phyloP scores from a whole-genome alignment of 768 basidiomycete genomes.

The Boletus edulis region DNA sequence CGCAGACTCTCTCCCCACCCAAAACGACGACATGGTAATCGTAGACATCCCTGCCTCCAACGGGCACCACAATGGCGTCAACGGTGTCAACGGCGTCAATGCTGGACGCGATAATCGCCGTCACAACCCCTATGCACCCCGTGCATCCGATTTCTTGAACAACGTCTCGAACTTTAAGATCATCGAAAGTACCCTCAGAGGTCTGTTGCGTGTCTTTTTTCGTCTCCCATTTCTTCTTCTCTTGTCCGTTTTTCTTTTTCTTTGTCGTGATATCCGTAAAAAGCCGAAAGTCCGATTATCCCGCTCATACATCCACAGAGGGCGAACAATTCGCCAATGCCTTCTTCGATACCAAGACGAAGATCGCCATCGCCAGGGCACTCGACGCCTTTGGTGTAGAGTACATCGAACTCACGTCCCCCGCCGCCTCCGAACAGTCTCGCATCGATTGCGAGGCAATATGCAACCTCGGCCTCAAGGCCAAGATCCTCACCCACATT shows the following conservation, averaged over 20 bases:
- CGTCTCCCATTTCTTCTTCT: neutral
- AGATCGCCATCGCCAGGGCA: constrained; percentile 98
- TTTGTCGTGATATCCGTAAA: neutral
- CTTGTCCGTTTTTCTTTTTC: neutral
- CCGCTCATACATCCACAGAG: constrained; percentile 49
- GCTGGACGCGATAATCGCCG: constrained; percentile 39
- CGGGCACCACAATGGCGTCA: constrained; percentile 32
- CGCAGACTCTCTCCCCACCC: constrained; percentile 43
- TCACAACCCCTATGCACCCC: constrained; percentile 81
- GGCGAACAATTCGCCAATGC: constrained; percentile 99
- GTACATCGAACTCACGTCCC: constrained; percentile 98
- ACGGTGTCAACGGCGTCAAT: constrained; percentile 36
- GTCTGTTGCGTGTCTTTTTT: constrained; percentile 41
- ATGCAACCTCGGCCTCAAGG: constrained; percentile 96
- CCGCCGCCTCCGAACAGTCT: constrained; percentile 96
- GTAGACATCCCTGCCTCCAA: constrained; percentile 45
- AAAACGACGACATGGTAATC: constrained; percentile 65
- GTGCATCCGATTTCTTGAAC: constrained; percentile 90
- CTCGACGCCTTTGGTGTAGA: constrained; percentile 99
- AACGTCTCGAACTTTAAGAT: constrained; percentile 94
- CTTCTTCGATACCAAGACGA: constrained; percentile 99
- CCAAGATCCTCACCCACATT: constrained; percentile 98
- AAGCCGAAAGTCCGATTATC: constrained; percentile 15
- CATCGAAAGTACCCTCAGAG: constrained; percentile 95
- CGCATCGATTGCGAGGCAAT: constrained; percentile 94